These are phyloP conservation scores for Penicillium egyptiacum DNA, from an alignment of 495 filamentous ascomycete species.

Conservation along the genomic window DNA sequence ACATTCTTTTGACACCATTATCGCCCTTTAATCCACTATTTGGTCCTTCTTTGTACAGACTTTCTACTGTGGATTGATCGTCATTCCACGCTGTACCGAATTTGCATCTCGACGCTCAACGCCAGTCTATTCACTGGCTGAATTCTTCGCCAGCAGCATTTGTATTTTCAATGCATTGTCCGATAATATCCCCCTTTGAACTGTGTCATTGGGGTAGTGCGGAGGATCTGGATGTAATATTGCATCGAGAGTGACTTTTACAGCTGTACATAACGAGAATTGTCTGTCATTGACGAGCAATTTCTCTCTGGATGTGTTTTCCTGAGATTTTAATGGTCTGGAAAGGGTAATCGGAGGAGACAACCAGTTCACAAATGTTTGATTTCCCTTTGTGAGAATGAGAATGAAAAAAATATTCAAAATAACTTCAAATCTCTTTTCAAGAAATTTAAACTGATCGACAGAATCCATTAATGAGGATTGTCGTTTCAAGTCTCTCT, in stretches of 20 bases:
- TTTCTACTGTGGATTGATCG: constrained; percentile 10
- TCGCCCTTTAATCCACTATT: constrained; percentile 41
- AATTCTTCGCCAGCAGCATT: constrained; percentile 12
- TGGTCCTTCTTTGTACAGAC: constrained; percentile 38
- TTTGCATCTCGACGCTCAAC: constrained; percentile 29
- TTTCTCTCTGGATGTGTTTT: constrained; percentile 20
- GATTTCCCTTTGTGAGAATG: constrained; percentile 32
- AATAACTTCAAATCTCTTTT: not conserved
- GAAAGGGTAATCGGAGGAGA: constrained; percentile 25
- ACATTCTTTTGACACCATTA: constrained; percentile 30
- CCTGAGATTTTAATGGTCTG: constrained; percentile 30
- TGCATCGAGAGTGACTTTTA: constrained; percentile 27
- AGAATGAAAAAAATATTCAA: constrained; percentile 16
- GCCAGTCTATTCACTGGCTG: constrained; percentile 10
- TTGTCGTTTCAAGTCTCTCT: constrained; percentile 19
- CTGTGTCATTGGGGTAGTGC: constrained; percentile 16
- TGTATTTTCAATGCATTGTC: constrained; percentile 21
- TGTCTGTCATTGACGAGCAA: constrained; percentile 12
- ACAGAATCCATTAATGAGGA: constrained; percentile 30
- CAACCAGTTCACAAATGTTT: constrained; percentile 35
- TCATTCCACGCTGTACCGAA: constrained; percentile 32
- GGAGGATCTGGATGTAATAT: constrained; percentile 13
- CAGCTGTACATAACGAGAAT: constrained; percentile 43
- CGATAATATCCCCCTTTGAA: constrained; percentile 25
- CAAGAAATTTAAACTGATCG: constrained; percentile 18